These are phyloP conservation scores for Ophiosphaerella herpotricha DNA, from an alignment of 2,329 filamentous ascomycete species.

Conservation along the genomic window DNA sequence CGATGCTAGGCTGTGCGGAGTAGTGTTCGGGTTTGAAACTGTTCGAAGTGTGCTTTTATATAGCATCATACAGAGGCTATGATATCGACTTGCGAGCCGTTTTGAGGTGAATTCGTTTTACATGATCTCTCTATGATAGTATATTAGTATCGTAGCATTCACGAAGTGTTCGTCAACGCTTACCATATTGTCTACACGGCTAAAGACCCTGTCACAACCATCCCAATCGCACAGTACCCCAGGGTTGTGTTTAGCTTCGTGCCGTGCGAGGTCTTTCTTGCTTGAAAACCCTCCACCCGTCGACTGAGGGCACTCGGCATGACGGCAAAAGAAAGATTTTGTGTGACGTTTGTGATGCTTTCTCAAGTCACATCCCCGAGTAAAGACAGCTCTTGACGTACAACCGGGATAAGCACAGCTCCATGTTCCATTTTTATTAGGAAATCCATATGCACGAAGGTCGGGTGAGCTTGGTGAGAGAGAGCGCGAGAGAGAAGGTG, in stretches of 20 bases:
- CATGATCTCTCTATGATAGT: conserved; percentile 43
- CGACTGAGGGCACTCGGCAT: conserved; percentile 62
- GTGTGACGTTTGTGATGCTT: conserved; percentile 68
- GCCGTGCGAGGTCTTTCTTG: conserved; percentile 65
- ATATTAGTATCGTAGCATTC: conserved; percentile 18
- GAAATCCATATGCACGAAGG: conserved; percentile 48
- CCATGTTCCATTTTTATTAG: conserved; percentile 57
- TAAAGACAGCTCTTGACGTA: conserved; percentile 62
- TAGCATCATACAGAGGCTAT: conserved; percentile 3
- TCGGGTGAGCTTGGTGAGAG: conserved; percentile 47
- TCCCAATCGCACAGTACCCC: conserved; percentile 63
- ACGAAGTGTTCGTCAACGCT: conserved; percentile 9
- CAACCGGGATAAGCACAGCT: conserved; percentile 64
- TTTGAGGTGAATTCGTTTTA: conserved; percentile 49
- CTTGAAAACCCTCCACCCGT: conserved; percentile 63
- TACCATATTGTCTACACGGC: conserved; percentile 66
- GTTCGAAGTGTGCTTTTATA: not conserved
- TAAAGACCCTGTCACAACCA: conserved; percentile 63
- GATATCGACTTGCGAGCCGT: conserved; percentile 31
- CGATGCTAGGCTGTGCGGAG: not conserved
- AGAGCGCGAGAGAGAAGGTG: conserved; percentile 42
- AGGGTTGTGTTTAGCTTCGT: conserved; percentile 67
- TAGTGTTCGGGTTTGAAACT: not conserved
- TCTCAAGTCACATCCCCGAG: conserved; percentile 63
- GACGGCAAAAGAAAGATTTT: conserved; percentile 65